phyloP scores from a whole-genome alignment of 768 basidiomycete genomes.

The Leccinellum albellum region DNA sequence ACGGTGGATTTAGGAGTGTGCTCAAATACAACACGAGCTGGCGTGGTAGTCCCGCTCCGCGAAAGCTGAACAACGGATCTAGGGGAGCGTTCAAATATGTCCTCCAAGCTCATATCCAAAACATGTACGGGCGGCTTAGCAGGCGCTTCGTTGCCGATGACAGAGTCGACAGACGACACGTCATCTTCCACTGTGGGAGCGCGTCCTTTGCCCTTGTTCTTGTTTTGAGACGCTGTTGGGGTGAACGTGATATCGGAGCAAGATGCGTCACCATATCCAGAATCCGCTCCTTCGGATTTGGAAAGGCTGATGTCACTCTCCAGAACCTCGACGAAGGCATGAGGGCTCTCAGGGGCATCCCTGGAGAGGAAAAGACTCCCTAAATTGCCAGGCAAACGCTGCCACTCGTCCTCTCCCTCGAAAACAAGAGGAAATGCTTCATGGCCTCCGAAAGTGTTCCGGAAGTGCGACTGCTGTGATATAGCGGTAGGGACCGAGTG shows the following conservation, averaged over 20 bases:
- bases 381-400: constrained; percentile 44
- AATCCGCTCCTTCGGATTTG: constrained; percentile 29
- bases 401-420: constrained; percentile 62
- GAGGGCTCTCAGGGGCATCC: constrained; percentile 41
- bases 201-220: constrained; percentile 47
- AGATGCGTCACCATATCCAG: constrained; percentile 31
- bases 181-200: constrained; percentile 30
- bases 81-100: constrained; percentile 19
- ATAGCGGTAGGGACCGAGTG: constrained; percentile 32
- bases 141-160: constrained; percentile 40
- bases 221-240: constrained; percentile 27
- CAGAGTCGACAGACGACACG: constrained; percentile 40
- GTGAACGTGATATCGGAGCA: constrained; percentile 24
- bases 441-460: constrained; percentile 58
- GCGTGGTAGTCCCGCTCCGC: constrained; percentile 22
- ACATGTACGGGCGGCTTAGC: constrained; percentile 64
- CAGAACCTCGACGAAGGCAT: constrained; percentile 63
- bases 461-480: constrained; percentile 37
- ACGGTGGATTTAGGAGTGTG: constrained; percentile 2
- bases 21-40: constrained; percentile 19
- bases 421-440: constrained; percentile 44
- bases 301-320: constrained; percentile 38
- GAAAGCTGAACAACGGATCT: constrained; percentile 15
- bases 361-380: constrained; percentile 39
- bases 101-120: constrained; percentile 36